Percentiles rank a stretch among this genome's conserved stretches.
These are phyloP conservation scores for Stereum hirsutum DNA, from an alignment of 1,284 basidiomycete genomes.

Conservation along the genomic window DNA sequence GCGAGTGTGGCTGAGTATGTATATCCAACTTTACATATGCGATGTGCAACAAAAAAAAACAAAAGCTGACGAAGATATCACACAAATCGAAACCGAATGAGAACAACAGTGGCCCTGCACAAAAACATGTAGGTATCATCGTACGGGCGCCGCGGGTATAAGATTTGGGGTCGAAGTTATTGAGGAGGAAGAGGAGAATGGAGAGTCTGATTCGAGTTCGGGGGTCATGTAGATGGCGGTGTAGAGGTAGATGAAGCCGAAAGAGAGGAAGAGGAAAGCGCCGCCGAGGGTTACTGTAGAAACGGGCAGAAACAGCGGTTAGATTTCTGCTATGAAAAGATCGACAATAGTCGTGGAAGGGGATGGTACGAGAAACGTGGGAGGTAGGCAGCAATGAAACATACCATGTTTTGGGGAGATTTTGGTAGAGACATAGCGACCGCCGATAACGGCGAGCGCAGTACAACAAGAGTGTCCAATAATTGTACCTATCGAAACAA, in stretches of 20 bases:
- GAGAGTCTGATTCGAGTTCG: too few relatives aligned
- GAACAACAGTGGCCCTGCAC: too few relatives aligned
- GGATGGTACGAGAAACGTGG: neutral
- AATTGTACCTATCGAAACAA: constrained; percentile 87
- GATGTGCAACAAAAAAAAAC: too few relatives aligned
- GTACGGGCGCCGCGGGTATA: too few relatives aligned
- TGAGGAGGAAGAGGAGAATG: too few relatives aligned
- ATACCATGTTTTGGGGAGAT: constrained; percentile 91
- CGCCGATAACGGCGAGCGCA: constrained; percentile 82
- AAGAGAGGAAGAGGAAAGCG: constrained; percentile 75
- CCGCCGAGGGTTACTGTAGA: constrained; percentile 77
- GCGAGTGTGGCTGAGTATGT: too few relatives aligned
- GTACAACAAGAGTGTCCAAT: constrained; percentile 89
- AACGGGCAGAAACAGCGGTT: constrained; percentile 1
- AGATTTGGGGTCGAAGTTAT: too few relatives aligned
- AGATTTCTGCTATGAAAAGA: neutral
- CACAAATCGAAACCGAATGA: too few relatives aligned
- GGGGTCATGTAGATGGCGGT: constrained; percentile 47
- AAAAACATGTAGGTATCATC: too few relatives aligned
- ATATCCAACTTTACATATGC: too few relatives aligned
- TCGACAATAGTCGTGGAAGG: constrained; percentile 2
- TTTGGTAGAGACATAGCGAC: constrained; percentile 86
- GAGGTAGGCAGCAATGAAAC: constrained; percentile 21
- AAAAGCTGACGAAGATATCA: too few relatives aligned
- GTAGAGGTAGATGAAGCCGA: constrained; percentile 70